Base-by-base conservation (phyloP, 2,329 filamentous ascomycete genomes). In the Fusarium nematophilum region DNA sequence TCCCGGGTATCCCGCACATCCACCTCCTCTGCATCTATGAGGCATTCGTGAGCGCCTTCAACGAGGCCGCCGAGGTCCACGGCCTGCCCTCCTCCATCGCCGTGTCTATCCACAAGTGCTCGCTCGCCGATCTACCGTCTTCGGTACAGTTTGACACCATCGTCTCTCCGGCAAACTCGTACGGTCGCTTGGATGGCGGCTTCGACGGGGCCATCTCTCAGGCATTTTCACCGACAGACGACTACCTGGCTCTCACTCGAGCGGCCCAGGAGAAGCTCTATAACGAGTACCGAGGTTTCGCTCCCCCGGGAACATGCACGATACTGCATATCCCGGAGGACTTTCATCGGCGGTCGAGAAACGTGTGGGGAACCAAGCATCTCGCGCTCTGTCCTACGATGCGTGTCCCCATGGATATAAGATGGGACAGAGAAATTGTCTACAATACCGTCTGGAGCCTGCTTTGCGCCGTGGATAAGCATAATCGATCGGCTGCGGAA, bases 381-480 rank as follows among this genome's bases (percentile, higher is more conserved):
- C 55, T 85, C 3, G 80, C 78, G 2, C 69, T 85, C 2, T 83
- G 81, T 66, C 82, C 83, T n/a, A 84, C 82, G 1, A 85, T 85
- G 82, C 73, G 80, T 17, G 64, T 75, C 7, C 81, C 82, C 0
- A 57, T 70, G 9, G 58, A 72, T 17, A 79, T 78, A 6, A 61
- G 40, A 5, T 84, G 82, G 81, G 78, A 84, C 63, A 72, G 75
- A 2, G 83, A 84, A 68, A 72, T 85, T 11, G 78, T 84, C 10
- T 84, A 82, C 63, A 78, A 84, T 64, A 81, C 80, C 70, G 64
- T 81, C 2, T 85, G 82, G 82, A 79, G 75, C 59, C 64, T 85
- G 57, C 64, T 84, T 33, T 79, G 77, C 63, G 73, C 78, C 40
- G 57, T 84, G 6, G 81, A 83, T 42, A 75, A 73, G 34, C 78